phyloP scores from a whole-genome alignment of 305 asterid genomes.

The Rubia tinctorum region DNA sequence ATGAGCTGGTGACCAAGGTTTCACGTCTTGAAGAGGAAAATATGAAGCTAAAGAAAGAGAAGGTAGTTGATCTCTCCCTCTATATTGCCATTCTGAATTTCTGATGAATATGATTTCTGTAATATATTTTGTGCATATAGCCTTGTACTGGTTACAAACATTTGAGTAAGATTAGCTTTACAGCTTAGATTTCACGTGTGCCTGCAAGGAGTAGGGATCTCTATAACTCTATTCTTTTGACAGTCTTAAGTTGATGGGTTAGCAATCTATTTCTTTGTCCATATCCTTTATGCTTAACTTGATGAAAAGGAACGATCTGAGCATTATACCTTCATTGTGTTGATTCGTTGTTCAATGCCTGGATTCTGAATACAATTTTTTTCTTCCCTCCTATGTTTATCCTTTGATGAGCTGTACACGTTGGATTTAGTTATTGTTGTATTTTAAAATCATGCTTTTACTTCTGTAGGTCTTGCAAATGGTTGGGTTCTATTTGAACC shows the following conservation, averaged over 20 bases:
- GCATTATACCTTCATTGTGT: background rate
- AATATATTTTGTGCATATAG: background rate
- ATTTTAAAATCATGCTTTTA: background rate
- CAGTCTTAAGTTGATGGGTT: background rate
- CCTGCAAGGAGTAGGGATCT: background rate
- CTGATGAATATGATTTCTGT: background rate
- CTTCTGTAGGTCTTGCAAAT: background rate
- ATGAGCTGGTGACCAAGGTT: conserved; percentile 81
- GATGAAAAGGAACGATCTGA: background rate
- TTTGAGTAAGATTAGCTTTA: background rate
- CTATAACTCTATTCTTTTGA: background rate
- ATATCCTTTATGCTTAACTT: background rate
- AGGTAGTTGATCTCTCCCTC: conserved; percentile 36
- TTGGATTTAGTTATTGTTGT: background rate
- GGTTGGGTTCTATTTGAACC: background rate
- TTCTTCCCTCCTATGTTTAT: background rate
- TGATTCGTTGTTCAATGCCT: background rate
- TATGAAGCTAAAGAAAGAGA: conserved; percentile 66
- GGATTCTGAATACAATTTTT: background rate
- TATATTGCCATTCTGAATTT: background rate
- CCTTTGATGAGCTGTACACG: background rate
- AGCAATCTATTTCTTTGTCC: background rate
- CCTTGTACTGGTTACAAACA: background rate
- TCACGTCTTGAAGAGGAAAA: conserved; percentile 74
- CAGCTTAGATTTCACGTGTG: background rate